phyloP scores from a whole-genome alignment of 257 asterid species.

The Coffea eugenioides region DNA sequence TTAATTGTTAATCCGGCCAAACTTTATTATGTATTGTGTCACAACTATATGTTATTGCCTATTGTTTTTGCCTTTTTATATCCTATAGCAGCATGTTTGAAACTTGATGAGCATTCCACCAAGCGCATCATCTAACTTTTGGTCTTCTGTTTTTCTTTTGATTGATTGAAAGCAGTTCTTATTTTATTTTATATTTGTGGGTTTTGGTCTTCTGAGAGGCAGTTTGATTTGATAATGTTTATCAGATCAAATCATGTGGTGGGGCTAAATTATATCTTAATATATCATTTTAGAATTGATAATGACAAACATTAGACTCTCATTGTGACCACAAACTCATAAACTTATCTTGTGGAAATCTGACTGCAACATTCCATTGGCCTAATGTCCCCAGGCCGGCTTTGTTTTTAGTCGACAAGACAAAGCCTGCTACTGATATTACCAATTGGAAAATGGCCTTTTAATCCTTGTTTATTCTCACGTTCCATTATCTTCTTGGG shows the following conservation, averaged over 20 bases:
- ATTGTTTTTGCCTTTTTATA: too few relatives aligned
- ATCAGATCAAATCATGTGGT: constrained; percentile 2
- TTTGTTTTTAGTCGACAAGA: not conserved
- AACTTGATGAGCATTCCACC: not conserved
- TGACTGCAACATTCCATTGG: not conserved
- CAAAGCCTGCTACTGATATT: not conserved
- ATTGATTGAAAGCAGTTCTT: not conserved
- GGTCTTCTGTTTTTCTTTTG: not conserved
- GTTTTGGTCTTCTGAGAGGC: not conserved
- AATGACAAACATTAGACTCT: not conserved
- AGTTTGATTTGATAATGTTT: not conserved
- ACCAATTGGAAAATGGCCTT: constrained; percentile 3
- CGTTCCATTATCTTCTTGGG: not conserved
- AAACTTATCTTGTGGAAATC: not conserved
- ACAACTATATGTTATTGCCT: not conserved
- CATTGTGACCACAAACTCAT: not conserved
- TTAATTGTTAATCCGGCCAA: not conserved
- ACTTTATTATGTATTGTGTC: not conserved
- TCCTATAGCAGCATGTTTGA: not conserved
- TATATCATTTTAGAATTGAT: not conserved
- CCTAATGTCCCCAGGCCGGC: not conserved
- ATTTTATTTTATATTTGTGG: too few relatives aligned
- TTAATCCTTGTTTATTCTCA: not conserved
- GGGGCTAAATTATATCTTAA: constrained; percentile 1
- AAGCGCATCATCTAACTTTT: not conserved